Conservation (phyloP, 192 early-diverging fungal species). For the Coemansia sp. region DNA sequence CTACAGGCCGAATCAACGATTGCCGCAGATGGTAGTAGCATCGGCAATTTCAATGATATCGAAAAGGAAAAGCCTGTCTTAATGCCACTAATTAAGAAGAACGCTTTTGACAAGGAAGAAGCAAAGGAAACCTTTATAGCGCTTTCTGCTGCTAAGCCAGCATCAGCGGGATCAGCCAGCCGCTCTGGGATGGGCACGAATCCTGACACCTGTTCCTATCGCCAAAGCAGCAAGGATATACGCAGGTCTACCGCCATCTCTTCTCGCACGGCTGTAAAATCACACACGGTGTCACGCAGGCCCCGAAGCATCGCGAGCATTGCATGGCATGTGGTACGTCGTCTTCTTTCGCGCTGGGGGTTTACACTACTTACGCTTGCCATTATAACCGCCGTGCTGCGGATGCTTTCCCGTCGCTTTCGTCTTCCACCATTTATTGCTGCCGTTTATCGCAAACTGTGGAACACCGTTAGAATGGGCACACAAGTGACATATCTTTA, state of each 20-base stretch:
- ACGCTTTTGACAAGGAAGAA: background rate
- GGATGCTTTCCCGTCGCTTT: conserved; percentile 37
- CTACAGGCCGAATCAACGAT: background rate
- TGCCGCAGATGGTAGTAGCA: background rate
- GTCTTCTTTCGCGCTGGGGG: conserved; percentile 50
- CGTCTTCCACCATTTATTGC: conserved; percentile 37
- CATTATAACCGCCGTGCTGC: conserved; percentile 36
- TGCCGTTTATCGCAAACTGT: conserved; percentile 31
- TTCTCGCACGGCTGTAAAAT: conserved; percentile 7
- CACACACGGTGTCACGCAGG: conserved; percentile 19
- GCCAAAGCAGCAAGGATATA: background rate
- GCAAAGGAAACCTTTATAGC: background rate
- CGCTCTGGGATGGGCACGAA: background rate
- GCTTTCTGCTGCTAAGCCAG: background rate
- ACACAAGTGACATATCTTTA: conserved; percentile 51
- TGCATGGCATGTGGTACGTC: conserved; percentile 42
- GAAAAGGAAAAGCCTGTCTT: background rate
- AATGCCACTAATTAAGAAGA: background rate
- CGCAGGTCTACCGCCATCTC: conserved; percentile 3
- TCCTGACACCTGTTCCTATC: background rate
- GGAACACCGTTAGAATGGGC: conserved; percentile 51
- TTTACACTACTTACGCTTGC: conserved; percentile 49
- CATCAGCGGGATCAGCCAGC: background rate
- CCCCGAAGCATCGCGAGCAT: conserved; percentile 29
- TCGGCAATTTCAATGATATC: background rate